phyloP scores from a whole-genome alignment of 768 basidiomycete genomes.

The Amanita inopinata region DNA sequence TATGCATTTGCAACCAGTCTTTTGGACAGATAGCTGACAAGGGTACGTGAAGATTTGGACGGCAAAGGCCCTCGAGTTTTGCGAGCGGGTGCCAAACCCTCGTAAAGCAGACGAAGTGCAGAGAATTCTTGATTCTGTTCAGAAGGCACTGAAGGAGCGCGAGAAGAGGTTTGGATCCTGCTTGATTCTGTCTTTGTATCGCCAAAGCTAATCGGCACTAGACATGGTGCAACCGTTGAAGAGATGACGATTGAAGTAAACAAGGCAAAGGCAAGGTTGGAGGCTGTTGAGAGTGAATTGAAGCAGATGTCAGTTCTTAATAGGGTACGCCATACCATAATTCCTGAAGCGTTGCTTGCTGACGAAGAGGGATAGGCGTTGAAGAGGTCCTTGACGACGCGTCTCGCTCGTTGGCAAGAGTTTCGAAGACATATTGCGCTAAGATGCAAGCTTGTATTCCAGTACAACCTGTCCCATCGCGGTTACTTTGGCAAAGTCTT shows the following conservation, averaged over 20 bases:
- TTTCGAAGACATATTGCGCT: conserved; percentile 87
- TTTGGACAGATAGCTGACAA: neutral
- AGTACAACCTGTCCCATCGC: conserved; percentile 72
- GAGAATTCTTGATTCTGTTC: conserved; percentile 50
- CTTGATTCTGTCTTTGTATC: too few species aligned
- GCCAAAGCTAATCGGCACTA: too few species aligned
- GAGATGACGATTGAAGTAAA: conserved; percentile 68
- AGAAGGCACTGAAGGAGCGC: conserved; percentile 55
- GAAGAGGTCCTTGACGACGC: conserved; percentile 50
- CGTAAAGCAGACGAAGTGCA: conserved; percentile 49
- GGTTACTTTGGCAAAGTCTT: conserved; percentile 85
- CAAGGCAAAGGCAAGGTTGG: conserved; percentile 46
- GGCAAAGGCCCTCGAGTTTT: conserved; percentile 51
- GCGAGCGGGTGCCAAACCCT: conserved; percentile 44
- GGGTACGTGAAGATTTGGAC: conserved; percentile 45
- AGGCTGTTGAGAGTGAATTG: conserved; percentile 53
- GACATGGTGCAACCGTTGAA: conserved; percentile 70
- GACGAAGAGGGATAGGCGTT: conserved; percentile 39
- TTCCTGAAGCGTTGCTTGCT: neutral
- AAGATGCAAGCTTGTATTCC: conserved; percentile 77
- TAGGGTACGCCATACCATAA: conserved; percentile 35
- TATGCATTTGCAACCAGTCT: conserved; percentile 19
- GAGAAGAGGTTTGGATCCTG: conserved; percentile 47
- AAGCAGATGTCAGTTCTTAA: conserved; percentile 56
- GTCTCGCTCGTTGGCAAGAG: conserved; percentile 72